A percentile compares a stretch with the other conserved stretches of the same genome.
Conservation (phyloP, 768 basidiomycete species). For the Lactarius deliciosus region DNA sequence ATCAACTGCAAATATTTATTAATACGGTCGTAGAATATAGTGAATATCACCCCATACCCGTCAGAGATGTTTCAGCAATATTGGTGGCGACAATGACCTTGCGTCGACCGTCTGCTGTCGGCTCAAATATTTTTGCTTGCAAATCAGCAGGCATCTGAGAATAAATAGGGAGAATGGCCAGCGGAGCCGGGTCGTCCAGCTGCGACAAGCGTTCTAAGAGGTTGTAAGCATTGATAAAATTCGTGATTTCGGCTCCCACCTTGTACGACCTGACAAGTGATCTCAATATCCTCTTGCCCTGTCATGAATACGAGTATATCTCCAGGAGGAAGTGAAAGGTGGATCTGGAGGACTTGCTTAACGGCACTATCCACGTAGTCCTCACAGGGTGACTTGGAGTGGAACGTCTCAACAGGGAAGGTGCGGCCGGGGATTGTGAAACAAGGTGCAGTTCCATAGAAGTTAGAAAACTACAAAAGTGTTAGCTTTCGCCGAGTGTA, state of each 20-base stretch:
- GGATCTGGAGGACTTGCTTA: slow-evolving; percentile 97
- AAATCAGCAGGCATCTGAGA: slow-evolving; percentile 99
- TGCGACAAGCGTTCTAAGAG: slow-evolving; percentile 84
- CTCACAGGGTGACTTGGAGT: slow-evolving; percentile 96
- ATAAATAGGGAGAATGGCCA: slow-evolving; percentile 96
- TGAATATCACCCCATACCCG: slow-evolving; percentile 49
- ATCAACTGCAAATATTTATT: slow-evolving; percentile 60
- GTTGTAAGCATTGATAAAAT: slow-evolving; percentile 10
- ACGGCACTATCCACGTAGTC: slow-evolving; percentile 98
- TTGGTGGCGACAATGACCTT: slow-evolving; percentile 99
- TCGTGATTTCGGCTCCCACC: slow-evolving; percentile 48
- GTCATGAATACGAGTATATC: slow-evolving; percentile 99
- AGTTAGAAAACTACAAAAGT: slow-evolving; percentile 80
- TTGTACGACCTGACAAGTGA: slow-evolving; percentile 91
- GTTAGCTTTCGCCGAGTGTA: not conserved
- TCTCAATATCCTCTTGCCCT: slow-evolving; percentile 98
- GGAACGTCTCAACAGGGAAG: slow-evolving; percentile 96
- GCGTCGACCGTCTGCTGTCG: slow-evolving; percentile 88
- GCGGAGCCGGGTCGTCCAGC: slow-evolving; percentile 83
- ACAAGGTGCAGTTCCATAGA: slow-evolving; percentile 92
- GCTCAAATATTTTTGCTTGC: slow-evolving; percentile 96
- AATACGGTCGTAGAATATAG: slow-evolving; percentile 13
- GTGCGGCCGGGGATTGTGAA: slow-evolving; percentile 95
- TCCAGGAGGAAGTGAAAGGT: slow-evolving; percentile 87
- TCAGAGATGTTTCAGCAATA: slow-evolving; percentile 97